phyloP scores from a whole-genome alignment of 345 rosid genomes.

The Xanthoceras sorbifolium region DNA sequence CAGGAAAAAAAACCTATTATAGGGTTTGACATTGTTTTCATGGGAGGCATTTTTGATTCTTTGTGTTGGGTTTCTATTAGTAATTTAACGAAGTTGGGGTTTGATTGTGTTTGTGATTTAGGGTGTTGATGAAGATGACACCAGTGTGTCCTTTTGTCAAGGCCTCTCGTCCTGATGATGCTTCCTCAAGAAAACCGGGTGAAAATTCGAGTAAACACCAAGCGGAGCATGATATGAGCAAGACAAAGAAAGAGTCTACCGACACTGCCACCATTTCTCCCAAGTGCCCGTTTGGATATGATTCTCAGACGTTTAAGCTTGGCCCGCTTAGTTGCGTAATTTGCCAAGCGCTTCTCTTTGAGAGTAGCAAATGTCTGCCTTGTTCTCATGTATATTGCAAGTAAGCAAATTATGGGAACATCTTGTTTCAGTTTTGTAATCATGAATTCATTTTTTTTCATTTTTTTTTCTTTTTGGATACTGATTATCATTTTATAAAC shows the following conservation, averaged over 20 bases:
- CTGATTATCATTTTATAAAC: neutral
- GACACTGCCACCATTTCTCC: constrained; percentile 53
- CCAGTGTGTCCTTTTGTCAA: constrained; percentile 88
- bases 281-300: constrained; percentile 94
- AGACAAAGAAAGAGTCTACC: constrained; percentile 37
- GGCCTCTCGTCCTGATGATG: constrained; percentile 66
- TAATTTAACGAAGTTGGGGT: neutral
- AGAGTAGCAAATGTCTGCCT: constrained; percentile 79
- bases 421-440: neutral
- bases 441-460: neutral
- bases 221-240: constrained; percentile 31
- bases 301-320: constrained; percentile 83
- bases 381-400: constrained; percentile 89
- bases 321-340: constrained; percentile 96
- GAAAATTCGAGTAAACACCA: constrained; percentile 34
- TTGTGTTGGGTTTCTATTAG: too few relatives aligned
- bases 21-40: neutral
- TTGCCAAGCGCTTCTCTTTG: constrained; percentile 87
- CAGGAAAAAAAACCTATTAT: neutral
- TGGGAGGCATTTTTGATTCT: too few relatives aligned
- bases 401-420: constrained; percentile 38
- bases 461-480: constrained; percentile 15
- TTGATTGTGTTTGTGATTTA: constrained; percentile 4
- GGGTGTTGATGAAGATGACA: constrained; percentile 42
- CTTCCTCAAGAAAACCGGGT: constrained; percentile 27